Conservation (phyloP, 169 alveolate species). For the Cryptosporidium bovis region DNA sequence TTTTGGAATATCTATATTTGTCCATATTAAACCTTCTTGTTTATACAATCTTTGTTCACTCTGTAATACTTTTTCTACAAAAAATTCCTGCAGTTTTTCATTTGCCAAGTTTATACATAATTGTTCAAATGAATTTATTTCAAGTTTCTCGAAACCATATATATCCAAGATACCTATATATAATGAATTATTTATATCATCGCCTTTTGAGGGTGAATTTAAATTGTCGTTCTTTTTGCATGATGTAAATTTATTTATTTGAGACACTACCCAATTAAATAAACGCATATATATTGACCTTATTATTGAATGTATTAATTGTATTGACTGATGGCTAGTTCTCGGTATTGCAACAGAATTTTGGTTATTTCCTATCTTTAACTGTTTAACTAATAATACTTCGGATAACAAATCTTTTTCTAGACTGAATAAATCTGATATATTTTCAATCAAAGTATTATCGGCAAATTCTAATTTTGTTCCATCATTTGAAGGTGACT, state of each 20-base stretch:
- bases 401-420: constrained; percentile 17
- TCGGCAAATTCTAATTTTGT: constrained; percentile 22
- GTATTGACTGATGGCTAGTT: constrained; percentile 58
- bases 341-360: constrained; percentile 42
- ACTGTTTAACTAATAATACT: constrained; percentile 29
- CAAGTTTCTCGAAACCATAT: constrained; percentile 90
- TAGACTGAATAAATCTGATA: constrained; percentile 29
- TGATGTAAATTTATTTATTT: constrained; percentile 55
- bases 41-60: constrained; percentile 85
- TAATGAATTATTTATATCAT: constrained; percentile 67
- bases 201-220: constrained; percentile 23
- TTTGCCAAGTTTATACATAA: constrained; percentile 89
- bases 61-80: constrained; percentile 88
- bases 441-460: constrained; percentile 2
- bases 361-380: constrained; percentile 55
- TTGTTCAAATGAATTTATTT: constrained; percentile 87
- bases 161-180: constrained; percentile 88
- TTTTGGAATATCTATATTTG: constrained; percentile 66
- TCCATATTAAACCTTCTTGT: constrained; percentile 86
- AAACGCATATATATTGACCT: constrained; percentile 51
- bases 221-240: constrained; percentile 15
- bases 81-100: constrained; percentile 89
- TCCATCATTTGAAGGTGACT: constrained; percentile 2
- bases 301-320: constrained; percentile 45
- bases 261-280: constrained; percentile 68